Base-by-base conservation (phyloP, 495 filamentous ascomycete genomes). In the Glarea lozoyensis region DNA sequence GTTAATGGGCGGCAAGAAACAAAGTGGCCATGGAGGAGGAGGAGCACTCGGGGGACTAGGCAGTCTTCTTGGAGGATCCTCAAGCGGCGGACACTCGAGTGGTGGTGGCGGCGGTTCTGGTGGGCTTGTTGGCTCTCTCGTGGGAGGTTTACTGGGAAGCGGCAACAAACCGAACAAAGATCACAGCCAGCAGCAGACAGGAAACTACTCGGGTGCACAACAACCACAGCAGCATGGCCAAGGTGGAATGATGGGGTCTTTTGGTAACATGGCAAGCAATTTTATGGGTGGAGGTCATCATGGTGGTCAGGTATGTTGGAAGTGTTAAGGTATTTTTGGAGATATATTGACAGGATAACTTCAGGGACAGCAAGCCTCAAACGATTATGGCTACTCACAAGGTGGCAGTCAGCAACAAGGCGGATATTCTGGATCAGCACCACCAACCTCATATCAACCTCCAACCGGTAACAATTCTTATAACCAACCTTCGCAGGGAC, bases 381-480 rank as follows among this genome's bases (percentile, higher is more conserved):
- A 33, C 29, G 22, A 55, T 46, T 77, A 62, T 53, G 73, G 73
- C 24, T 77, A 77, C 53, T 73, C 73, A 18, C 27, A 16, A 40
- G 24, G 46, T 30, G n/a, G n/a, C n/a, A 70, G 52, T 3, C 65
- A 64, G 7, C 56, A 63, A 23, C 38, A 46, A 27, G 61, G 67
- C 15, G 55, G 57, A 24, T 77, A 77, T 46, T 64, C 46, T 51
- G 70, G 64, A 22, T 62, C 66, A 32, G 63, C 70, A 17, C 72
- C 72, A 24, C 69, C 72, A 5, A 53, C 65, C 24, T 61, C 67
- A 0, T 72, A 72, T 47, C 66, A 72, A 42, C 54, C 68, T 13
- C 31, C 40, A 18, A 49, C 40, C 13, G 35, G 38, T 15, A 37
- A 49, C 22, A 27, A 39, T 17, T 33, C 32, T 15, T 50, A 53